Evolutionary conservation across 2,329 filamentous ascomycete species (phyloP).

Genomic region (Pestalotiopsis sp.): DNA sequence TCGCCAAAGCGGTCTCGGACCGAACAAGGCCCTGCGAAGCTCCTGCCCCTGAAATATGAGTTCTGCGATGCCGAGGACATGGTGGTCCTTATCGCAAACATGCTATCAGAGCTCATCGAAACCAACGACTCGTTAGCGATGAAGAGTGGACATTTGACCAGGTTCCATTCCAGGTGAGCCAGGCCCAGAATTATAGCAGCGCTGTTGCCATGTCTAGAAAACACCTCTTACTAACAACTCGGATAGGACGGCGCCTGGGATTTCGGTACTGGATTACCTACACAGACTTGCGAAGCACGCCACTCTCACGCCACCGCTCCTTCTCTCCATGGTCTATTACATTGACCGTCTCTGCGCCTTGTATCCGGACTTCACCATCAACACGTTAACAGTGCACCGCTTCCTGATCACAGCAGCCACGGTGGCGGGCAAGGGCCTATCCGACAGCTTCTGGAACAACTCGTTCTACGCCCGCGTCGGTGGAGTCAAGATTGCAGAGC

Average conservation of each 20-base stretch:
- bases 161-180: constrained; percentile 87
- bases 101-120: constrained; percentile 92
- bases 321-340: constrained; percentile 99
- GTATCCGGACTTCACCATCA: constrained; percentile 95
- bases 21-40: constrained; percentile 54
- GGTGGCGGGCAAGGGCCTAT: constrained; percentile 93
- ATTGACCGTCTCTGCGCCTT: constrained; percentile 92
- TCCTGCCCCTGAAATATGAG: constrained; percentile 77
- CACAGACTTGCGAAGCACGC: constrained; percentile 92
- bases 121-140: constrained; percentile 90
- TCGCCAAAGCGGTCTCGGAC: constrained; percentile 58
- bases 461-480: constrained; percentile 93
- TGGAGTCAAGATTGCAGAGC: constrained; percentile 85
- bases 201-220: not conserved
- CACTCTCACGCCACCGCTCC: constrained; percentile 86
- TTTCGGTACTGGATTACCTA: constrained; percentile 92
- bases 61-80: constrained; percentile 82
- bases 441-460: constrained; percentile 98
- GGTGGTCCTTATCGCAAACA: constrained; percentile 87
- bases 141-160: constrained; percentile 81
- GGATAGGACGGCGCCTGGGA: constrained; percentile 72
- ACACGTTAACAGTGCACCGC: constrained; percentile 92
- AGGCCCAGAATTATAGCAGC: not conserved
- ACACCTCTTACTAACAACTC: constrained; percentile 16
- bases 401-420: constrained; percentile 96